phyloP scores from a whole-genome alignment of 441 rosid species.

The Melastoma candidum region DNA sequence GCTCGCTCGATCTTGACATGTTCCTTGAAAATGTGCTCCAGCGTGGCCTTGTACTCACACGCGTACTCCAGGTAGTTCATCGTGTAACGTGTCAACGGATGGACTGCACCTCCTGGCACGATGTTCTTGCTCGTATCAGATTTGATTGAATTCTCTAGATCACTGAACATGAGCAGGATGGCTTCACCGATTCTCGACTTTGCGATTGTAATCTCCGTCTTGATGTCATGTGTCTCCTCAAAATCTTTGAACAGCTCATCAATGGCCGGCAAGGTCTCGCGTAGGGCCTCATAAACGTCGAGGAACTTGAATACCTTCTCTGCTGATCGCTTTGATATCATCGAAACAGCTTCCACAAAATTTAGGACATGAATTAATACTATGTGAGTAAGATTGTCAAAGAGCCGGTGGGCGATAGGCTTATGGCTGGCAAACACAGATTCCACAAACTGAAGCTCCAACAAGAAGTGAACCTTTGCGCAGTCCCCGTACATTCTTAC shows the following conservation, averaged over 20 bases:
- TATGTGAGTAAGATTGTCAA: constrained; percentile 38
- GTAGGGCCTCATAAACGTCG: constrained; percentile 67
- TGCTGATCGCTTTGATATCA: constrained; percentile 48
- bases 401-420: constrained; percentile 28
- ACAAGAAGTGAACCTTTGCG: constrained; percentile 35
- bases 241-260: constrained; percentile 27
- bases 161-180: constrained; percentile 49
- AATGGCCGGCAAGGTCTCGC: constrained; percentile 37
- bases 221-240: constrained; percentile 35
- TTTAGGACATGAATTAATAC: constrained; percentile 56
- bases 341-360: constrained; percentile 65
- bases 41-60: constrained; percentile 63
- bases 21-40: constrained; percentile 67
- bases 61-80: constrained; percentile 72
- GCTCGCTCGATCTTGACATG: constrained; percentile 58
- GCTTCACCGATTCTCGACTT: constrained; percentile 64
- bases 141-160: constrained; percentile 65
- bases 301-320: constrained; percentile 81
- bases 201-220: constrained; percentile 36
- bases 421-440: constrained; percentile 32
- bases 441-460: constrained; percentile 45
- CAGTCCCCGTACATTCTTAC: constrained; percentile 49
- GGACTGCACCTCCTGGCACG: constrained; percentile 85
- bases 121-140: constrained; percentile 60
- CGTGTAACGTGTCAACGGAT: constrained; percentile 82